phyloP scores from a whole-genome alignment of 2,329 filamentous ascomycete species.

The Xylariaceae sp. region DNA sequence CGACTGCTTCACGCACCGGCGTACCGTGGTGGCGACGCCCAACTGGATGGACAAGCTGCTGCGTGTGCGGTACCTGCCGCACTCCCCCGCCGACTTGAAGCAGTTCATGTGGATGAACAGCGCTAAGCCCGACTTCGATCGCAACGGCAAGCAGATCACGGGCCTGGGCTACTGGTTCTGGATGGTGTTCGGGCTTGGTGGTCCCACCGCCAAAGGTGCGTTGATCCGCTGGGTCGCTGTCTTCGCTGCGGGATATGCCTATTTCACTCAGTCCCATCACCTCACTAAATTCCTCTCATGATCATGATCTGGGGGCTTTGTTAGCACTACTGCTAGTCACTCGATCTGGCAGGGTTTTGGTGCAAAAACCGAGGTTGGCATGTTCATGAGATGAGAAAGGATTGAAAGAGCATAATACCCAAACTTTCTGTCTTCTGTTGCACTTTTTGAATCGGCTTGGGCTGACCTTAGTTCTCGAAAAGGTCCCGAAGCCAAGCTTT shows the following conservation, averaged over 20 bases:
- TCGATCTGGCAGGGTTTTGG: neutral
- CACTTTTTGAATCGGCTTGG: neutral
- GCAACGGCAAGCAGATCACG: constrained; percentile 59
- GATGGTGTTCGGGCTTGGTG: constrained; percentile 59
- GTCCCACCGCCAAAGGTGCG: constrained; percentile 55
- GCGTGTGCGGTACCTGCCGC: constrained; percentile 72
- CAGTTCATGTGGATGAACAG: constrained; percentile 52
- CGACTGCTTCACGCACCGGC: constrained; percentile 59
- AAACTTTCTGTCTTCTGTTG: neutral
- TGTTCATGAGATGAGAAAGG: neutral
- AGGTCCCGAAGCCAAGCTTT: constrained; percentile 26
- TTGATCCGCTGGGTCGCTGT: constrained; percentile 60
- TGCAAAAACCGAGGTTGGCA: neutral
- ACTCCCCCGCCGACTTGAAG: constrained; percentile 54
- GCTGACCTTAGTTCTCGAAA: constrained; percentile 23
- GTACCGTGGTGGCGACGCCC: constrained; percentile 66
- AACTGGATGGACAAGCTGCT: constrained; percentile 72
- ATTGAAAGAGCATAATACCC: neutral
- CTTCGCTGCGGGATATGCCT: constrained; percentile 45
- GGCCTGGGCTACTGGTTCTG: constrained; percentile 62
- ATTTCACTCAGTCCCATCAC: constrained; percentile 38
- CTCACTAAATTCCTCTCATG: constrained; percentile 8
- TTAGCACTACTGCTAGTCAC: neutral
- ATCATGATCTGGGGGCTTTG: neutral
- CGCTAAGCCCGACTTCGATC: constrained; percentile 66